Evolutionary conservation across 2,329 filamentous ascomycete genomes (phyloP).

Genomic region (Arthrinium puccinioides): DNA sequence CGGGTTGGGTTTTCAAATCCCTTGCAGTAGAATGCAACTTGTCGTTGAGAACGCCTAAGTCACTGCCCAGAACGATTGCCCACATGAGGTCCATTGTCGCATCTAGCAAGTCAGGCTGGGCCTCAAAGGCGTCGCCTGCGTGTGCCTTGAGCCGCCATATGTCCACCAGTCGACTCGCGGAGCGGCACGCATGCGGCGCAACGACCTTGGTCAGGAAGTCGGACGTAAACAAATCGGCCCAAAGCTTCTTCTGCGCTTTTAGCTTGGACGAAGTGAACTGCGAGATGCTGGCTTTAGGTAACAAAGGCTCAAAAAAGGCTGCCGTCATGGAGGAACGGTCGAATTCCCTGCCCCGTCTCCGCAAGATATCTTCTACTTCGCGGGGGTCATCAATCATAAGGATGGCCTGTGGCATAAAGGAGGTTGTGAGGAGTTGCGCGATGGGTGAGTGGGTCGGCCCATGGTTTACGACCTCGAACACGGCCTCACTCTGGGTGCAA

Average conservation of each 20-base stretch:
- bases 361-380: conserved; percentile 7
- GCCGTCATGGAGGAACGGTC: conserved; percentile 3
- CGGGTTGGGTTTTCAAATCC: background rate
- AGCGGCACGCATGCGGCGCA: background rate
- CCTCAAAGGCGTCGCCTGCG: background rate
- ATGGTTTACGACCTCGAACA: background rate
- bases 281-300: conserved; percentile 7
- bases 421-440: background rate
- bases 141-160: background rate
- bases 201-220: conserved; percentile 11
- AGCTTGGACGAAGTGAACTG: conserved; percentile 5
- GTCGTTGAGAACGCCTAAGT: background rate
- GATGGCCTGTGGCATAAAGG: background rate
- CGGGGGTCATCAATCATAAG: conserved; percentile 7
- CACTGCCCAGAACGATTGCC: background rate
- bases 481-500: background rate
- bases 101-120: background rate
- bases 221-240: conserved; percentile 11
- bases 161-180: background rate
- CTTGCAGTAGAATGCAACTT: background rate
- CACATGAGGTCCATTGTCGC: background rate
- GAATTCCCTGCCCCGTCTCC: conserved; percentile 10
- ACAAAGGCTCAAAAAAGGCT: background rate
- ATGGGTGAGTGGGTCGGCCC: background rate
- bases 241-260: conserved; percentile 8